These are phyloP conservation scores for Pichia sp. DNA, from an alignment of 1,139 yeast genomes.

Conservation along the genomic window DNA sequence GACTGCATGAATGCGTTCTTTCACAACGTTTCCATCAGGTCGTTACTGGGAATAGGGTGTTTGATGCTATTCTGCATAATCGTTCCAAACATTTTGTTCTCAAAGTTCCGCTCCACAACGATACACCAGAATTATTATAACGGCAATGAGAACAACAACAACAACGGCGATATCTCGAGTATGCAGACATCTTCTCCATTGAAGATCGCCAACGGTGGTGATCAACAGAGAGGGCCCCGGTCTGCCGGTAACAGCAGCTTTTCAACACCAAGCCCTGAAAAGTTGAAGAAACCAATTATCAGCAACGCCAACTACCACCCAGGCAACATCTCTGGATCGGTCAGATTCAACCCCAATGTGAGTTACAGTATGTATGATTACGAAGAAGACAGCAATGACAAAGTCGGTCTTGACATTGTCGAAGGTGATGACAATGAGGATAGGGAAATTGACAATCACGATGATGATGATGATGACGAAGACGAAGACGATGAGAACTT, in stretches of 20 bases:
- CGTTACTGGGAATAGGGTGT: constrained; percentile 24
- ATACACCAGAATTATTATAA: constrained; percentile 22
- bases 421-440: neutral
- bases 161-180: neutral
- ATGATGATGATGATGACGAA: constrained; percentile 1
- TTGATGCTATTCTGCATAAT: constrained; percentile 24
- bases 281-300: neutral
- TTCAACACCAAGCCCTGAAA: neutral
- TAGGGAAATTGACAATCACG: neutral
- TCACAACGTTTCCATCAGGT: constrained; percentile 27
- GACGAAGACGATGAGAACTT: constrained; percentile 6
- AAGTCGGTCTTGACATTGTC: neutral
- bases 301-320: neutral
- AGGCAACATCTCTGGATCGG: constrained; percentile 16
- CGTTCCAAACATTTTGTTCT: constrained; percentile 29
- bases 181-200: neutral
- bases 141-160: neutral
- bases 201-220: neutral
- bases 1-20: constrained; percentile 33
- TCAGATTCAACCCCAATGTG: constrained; percentile 30
- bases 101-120: constrained; percentile 24
- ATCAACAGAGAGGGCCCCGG: neutral
- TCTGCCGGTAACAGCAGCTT: neutral
- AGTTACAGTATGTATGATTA: constrained; percentile 27
- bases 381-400: constrained; percentile 6